Evolutionary conservation across 345 rosid genomes (phyloP).

Genomic region (Capsella bursapastoris): DNA sequence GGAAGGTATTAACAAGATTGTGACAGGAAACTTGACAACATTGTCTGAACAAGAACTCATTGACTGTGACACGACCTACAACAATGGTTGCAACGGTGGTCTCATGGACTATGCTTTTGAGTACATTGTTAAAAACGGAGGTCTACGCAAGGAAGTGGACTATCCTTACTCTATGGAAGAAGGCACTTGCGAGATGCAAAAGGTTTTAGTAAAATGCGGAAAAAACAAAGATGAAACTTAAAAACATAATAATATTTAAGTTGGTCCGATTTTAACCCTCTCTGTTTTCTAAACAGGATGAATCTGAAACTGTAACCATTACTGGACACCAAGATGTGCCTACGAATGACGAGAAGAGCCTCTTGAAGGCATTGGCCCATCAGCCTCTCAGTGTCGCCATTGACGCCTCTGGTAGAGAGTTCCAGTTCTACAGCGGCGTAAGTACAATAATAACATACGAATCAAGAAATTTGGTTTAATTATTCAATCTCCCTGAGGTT

Average conservation of each 20-base stretch:
- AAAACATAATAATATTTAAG: background rate
- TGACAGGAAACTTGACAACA: conserved; percentile 67
- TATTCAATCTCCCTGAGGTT: background rate
- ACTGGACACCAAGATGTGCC: conserved; percentile 75
- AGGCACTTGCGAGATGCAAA: conserved; percentile 59
- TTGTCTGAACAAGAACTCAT: conserved; percentile 91
- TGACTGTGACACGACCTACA: conserved; percentile 68
- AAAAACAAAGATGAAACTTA: background rate
- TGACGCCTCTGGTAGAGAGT: conserved; percentile 74
- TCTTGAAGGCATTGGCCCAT: conserved; percentile 73
- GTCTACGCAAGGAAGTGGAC: conserved; percentile 75
- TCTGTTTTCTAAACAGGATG: conserved; percentile 50
- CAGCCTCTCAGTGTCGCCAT: conserved; percentile 86
- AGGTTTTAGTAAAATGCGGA: conserved; percentile 43
- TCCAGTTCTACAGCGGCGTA: conserved; percentile 81
- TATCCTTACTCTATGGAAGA: conserved; percentile 75
- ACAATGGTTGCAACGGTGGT: conserved; percentile 93
- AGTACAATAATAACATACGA: conserved; percentile 21
- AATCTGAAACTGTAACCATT: conserved; percentile 62
- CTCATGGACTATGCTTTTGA: conserved; percentile 87
- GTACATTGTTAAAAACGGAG: conserved; percentile 72
- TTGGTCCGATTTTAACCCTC: background rate
- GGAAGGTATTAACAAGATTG: conserved; percentile 84
- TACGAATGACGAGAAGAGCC: conserved; percentile 58
- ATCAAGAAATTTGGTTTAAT: background rate